Conservation (phyloP, 805 yeast species). For the Candida ulmi region DNA sequence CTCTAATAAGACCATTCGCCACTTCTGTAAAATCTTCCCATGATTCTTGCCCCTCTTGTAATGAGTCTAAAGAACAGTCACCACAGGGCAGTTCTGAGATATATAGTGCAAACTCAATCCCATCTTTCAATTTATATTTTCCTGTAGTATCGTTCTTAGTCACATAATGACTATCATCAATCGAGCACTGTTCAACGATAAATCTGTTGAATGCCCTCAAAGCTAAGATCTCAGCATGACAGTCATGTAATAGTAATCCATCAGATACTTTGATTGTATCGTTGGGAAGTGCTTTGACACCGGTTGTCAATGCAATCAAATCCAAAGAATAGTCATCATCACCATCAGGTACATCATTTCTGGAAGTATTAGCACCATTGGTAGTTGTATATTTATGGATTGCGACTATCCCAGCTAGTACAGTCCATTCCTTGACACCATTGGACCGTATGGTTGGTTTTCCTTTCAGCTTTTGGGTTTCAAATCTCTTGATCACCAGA, state of each 20-base stretch:
- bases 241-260: constrained; percentile 75
- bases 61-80: constrained; percentile 63
- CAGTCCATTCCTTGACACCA: constrained; percentile 76
- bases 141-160: not conserved
- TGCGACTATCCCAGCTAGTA: constrained; percentile 68
- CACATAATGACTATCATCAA: constrained; percentile 10
- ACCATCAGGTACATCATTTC: constrained; percentile 6
- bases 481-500: constrained; percentile 1
- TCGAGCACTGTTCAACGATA: constrained; percentile 13
- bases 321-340: constrained; percentile 19
- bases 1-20: constrained; percentile 39
- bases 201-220: constrained; percentile 59
- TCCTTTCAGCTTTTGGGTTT: constrained; percentile 32
- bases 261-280: constrained; percentile 30
- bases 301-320: constrained; percentile 61
- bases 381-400: constrained; percentile 3
- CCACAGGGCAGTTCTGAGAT: constrained; percentile 87
- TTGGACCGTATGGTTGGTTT: constrained; percentile 60
- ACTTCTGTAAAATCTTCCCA: constrained; percentile 12
- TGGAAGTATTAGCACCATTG: no score
- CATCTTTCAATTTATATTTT: constrained; percentile 28
- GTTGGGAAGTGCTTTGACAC: constrained; percentile 75
- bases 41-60: constrained; percentile 24
- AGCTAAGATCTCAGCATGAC: constrained; percentile 84
- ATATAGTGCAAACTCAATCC: constrained; percentile 48